phyloP scores from a whole-genome alignment of 352 stramenopile genomes.

The Plasmopara halstedii region DNA sequence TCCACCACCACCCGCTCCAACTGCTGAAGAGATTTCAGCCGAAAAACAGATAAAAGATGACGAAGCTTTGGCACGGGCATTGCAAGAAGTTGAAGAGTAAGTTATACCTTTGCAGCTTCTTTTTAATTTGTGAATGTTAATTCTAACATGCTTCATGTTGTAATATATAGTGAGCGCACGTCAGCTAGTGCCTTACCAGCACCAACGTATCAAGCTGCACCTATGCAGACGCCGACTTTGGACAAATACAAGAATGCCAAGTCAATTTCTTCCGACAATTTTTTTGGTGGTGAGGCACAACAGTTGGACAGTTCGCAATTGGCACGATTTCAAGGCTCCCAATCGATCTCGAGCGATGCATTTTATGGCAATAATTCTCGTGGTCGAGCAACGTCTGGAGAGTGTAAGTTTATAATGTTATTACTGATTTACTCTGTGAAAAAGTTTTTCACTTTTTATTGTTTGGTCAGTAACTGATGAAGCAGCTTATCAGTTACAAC shows the following conservation, averaged over 20 bases:
- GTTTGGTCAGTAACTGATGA: slow-evolving; percentile 50
- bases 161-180: slow-evolving; percentile 20
- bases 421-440: too few species aligned
- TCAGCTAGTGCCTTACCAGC: slow-evolving; percentile 3
- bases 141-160: background rate
- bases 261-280: slow-evolving; percentile 87
- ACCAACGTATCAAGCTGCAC: slow-evolving; percentile 15
- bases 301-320: slow-evolving; percentile 56
- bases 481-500: slow-evolving; percentile 76
- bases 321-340: slow-evolving; percentile 66
- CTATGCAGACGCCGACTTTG: slow-evolving; percentile 42
- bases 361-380: slow-evolving; percentile 67
- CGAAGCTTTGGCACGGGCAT: slow-evolving; percentile 67
- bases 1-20: slow-evolving; percentile 38
- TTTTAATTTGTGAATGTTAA: background rate
- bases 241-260: slow-evolving; percentile 91
- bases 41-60: slow-evolving; percentile 85
- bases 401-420: slow-evolving; percentile 37
- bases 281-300: slow-evolving; percentile 66
- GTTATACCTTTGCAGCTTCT: slow-evolving; percentile 1
- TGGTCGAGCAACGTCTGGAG: slow-evolving; percentile 48
- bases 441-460: background rate
- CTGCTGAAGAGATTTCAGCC: slow-evolving; percentile 20
- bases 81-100: slow-evolving; percentile 79
- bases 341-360: slow-evolving; percentile 83